These are phyloP conservation scores for Pseudoneurospora amorphoporcata DNA, from an alignment of 495 filamentous ascomycete species.

Conservation along the genomic window DNA sequence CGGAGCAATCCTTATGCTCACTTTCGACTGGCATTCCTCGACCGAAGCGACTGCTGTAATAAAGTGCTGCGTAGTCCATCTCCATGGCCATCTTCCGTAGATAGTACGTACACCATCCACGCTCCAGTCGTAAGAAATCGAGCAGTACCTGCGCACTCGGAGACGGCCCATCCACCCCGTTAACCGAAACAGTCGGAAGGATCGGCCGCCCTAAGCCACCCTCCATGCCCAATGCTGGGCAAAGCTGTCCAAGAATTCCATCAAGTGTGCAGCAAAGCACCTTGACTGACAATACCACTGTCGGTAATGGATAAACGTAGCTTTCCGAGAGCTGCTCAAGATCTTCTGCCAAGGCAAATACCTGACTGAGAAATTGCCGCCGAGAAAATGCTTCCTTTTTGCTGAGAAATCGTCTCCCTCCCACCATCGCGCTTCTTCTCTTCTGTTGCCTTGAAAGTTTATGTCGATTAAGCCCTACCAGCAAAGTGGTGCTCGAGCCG, in stretches of 20 bases:
- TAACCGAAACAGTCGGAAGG: not conserved
- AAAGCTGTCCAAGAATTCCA: conserved; percentile 8
- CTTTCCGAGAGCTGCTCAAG: conserved; percentile 17
- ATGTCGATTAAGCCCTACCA: not conserved
- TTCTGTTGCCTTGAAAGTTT: not conserved
- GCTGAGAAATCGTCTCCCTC: not conserved
- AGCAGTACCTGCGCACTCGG: conserved; percentile 14
- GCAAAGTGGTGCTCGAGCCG: not conserved
- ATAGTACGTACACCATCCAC: conserved; percentile 15
- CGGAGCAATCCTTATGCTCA: conserved; percentile 9
- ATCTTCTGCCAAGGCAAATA: conserved; percentile 13
- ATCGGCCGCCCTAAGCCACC: not conserved
- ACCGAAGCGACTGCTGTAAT: conserved; percentile 15
- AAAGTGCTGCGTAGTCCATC: conserved; percentile 12
- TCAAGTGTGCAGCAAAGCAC: conserved; percentile 12
- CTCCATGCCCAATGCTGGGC: not conserved
- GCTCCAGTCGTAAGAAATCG: conserved; percentile 9
- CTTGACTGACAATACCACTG: conserved; percentile 17
- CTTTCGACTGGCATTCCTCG: not conserved
- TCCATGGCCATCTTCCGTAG: conserved; percentile 8
- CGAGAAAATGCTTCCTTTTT: not conserved
- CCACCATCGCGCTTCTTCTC: not conserved
- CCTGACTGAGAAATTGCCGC: conserved; percentile 10
- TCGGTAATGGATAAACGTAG: conserved; percentile 12
- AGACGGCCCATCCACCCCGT: not conserved